Evolutionary conservation across 116 monocot species (phyloP), one percentile per base, ranked within the genome.

Genomic region (Dioscorea cayenensis): DNA sequence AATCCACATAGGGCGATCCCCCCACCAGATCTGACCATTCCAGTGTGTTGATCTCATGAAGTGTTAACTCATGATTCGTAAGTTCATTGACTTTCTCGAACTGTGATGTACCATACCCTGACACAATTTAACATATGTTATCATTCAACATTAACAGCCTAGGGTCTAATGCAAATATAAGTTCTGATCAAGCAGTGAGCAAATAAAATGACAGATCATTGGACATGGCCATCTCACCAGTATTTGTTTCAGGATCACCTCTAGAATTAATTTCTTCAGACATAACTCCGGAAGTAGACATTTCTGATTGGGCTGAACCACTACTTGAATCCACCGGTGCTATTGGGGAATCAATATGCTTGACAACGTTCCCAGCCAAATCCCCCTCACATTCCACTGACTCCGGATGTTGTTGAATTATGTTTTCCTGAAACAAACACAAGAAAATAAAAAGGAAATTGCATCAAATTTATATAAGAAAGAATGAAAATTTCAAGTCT

Each of bases 181-280:
- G 43, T 43, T 43, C 43, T 43, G 43, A 43, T 43, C 7, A 12
- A 43, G 32, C 32, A 32, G 32, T 43, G 12, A 43, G 43, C 43
- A 43, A 12, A 43, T 12, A 43, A 43, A 12, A 12, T 43, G 43
- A 43, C 12, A 43, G 12, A 43, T 43, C 7, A 43, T 6, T 43
- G 43, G 4, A 59, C 23, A 20, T 35, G 62, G 28, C 20, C 61
- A 43, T 77, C 73, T 80, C 77, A 92, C 92, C 84, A 77, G 64
- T 64, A 51, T 73, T 29, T 22, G 52, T 60, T 21, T 37, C 61
- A 25, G 65, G 64, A 71, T 79, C 72, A 55, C 48, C 77, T 21
- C 55, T 28, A 64, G 96, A 92, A 62, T 87, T 78, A 55, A 88
- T 85, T 83, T 96, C 96, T 67, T 92, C 92, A 25, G 82, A 74